A percentile compares a stretch with the other conserved stretches of the same genome.
phyloP scores from a whole-genome alignment of 768 basidiomycete genomes.

The Rhodotorula kratochvilovae region DNA sequence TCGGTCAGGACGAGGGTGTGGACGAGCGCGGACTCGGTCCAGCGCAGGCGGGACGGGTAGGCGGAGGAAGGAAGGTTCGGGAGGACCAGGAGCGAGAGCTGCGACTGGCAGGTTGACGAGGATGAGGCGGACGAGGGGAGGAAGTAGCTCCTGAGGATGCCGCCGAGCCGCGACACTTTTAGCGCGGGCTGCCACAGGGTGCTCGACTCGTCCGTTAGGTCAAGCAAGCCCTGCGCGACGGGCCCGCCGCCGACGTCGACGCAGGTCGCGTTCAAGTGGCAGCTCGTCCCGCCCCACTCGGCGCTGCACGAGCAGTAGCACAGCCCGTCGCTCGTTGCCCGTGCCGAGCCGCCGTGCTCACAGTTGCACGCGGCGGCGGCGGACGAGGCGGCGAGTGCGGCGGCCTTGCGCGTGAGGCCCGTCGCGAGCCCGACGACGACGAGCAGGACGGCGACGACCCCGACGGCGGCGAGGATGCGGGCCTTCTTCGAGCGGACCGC shows the following conservation, averaged over 20 bases:
- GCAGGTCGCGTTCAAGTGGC: conserved; percentile 21
- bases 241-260: neutral
- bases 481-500: neutral
- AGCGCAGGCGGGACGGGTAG: conserved; percentile 11
- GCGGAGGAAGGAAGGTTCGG: neutral
- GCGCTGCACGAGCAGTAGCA: conserved; percentile 11
- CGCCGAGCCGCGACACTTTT: neutral
- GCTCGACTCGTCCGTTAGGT: neutral
- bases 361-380: neutral
- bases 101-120: neutral
- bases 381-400: neutral
- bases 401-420: neutral
- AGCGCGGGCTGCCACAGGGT: conserved; percentile 1
- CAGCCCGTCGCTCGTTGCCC: neutral
- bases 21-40: conserved; percentile 10
- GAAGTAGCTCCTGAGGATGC: conserved; percentile 8
- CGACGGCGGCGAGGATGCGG: neutral
- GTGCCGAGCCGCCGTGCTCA: conserved; percentile 1
- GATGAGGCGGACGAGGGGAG: neutral
- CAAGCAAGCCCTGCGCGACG: conserved; percentile 21
- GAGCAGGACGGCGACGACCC: conserved; percentile 1
- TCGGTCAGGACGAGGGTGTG: conserved; percentile 19
- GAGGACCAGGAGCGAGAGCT: conserved; percentile 18
- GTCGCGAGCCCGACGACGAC: conserved; percentile 6
- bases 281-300: conserved; percentile 16